phyloP scores from a whole-genome alignment of 331 rosid species.

The Prunus yedoensis region DNA sequence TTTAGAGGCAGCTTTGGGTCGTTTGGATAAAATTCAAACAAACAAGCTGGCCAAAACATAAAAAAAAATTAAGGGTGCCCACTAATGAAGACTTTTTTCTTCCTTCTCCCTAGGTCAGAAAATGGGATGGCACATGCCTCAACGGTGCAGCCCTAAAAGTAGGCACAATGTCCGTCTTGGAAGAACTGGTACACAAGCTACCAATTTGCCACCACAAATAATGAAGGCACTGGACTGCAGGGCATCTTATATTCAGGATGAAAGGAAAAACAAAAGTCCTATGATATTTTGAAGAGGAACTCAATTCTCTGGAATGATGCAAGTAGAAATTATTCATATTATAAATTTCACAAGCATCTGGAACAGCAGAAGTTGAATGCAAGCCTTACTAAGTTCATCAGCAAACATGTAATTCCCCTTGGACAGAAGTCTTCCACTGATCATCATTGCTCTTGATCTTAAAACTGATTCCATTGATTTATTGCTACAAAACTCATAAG shows the following conservation, averaged over 20 bases:
- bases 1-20: background rate
- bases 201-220: background rate
- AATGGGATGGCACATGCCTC: slow-evolving; percentile 1
- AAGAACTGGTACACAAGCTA: background rate
- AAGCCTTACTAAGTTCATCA: slow-evolving; percentile 73
- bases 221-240: background rate
- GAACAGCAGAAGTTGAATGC: background rate
- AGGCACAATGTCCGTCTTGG: background rate
- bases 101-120: background rate
- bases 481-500: slow-evolving; percentile 34
- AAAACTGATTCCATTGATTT: slow-evolving; percentile 56
- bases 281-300: background rate
- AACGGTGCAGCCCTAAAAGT: background rate
- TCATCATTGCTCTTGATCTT: slow-evolving; percentile 82
- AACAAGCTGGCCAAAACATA: background rate
- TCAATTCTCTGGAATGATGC: background rate
- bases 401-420: slow-evolving; percentile 52
- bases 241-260: background rate
- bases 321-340: background rate
- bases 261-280: background rate
- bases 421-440: slow-evolving; percentile 77
- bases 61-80: background rate
- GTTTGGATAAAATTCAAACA: background rate
- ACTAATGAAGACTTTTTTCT: background rate
- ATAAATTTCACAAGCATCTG: background rate